These are phyloP conservation scores for Nicotiana tomentosiformis DNA, from an alignment of 257 asterid genomes.

Conservation along the genomic window DNA sequence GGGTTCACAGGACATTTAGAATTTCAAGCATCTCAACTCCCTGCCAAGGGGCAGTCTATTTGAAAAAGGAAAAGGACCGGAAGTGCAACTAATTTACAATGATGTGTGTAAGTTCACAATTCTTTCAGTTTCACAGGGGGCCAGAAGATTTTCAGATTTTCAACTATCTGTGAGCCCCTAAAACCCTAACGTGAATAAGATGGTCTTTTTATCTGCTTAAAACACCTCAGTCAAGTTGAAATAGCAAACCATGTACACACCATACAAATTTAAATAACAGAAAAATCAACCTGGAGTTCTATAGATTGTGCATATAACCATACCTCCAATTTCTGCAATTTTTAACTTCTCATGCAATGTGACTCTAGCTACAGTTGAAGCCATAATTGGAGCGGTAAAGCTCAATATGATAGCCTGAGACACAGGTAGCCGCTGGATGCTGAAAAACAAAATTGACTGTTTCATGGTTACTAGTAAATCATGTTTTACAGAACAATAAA, in stretches of 20 bases:
- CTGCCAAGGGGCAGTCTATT: neutral
- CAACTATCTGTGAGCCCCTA: neutral
- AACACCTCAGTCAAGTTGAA: neutral
- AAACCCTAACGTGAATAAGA: neutral
- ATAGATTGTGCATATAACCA: neutral
- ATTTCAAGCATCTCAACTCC: neutral
- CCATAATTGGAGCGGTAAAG: constrained; percentile 38
- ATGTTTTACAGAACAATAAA: constrained; percentile 1
- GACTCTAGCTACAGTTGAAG: constrained; percentile 29
- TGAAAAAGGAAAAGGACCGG: neutral
- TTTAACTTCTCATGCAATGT: constrained; percentile 34
- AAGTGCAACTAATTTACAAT: neutral
- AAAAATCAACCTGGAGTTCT: neutral
- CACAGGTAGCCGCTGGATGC: constrained; percentile 33
- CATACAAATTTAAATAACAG: neutral
- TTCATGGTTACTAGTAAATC: constrained; percentile 23
- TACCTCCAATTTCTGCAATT: constrained; percentile 38
- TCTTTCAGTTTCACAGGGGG: neutral
- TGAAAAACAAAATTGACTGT: constrained; percentile 24
- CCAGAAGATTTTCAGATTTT: neutral
- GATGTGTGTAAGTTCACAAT: neutral
- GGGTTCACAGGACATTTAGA: neutral
- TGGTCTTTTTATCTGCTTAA: neutral
- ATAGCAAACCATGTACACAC: neutral
- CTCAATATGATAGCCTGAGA: constrained; percentile 32